A percentile compares a stretch with the other conserved stretches of the same genome.
Conservation (phyloP, 2,329 filamentous ascomycete genomes). For the Fusarium palustre region DNA sequence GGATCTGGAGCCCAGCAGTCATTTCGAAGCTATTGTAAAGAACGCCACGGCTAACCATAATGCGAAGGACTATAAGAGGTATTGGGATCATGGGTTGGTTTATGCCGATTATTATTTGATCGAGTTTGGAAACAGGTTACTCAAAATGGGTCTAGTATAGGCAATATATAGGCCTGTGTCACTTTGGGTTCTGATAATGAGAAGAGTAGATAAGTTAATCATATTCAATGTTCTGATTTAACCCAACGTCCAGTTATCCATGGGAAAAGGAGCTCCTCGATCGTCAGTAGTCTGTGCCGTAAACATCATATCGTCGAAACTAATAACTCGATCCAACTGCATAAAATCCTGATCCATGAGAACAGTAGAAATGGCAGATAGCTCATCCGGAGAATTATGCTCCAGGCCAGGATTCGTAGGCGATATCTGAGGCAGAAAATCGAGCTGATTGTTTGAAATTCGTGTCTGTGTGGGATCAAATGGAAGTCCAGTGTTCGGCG, state of each 20-base stretch:
- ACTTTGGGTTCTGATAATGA: accelerated
- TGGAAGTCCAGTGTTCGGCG: not conserved
- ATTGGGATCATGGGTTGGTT: conserved; percentile 57
- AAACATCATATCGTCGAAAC: conserved; percentile 54
- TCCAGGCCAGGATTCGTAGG: conserved; percentile 8
- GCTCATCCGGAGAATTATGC: conserved; percentile 39
- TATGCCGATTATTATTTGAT: conserved; percentile 64
- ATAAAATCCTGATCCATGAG: conserved; percentile 51
- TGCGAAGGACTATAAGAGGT: conserved; percentile 47
- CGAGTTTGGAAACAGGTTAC: conserved; percentile 40
- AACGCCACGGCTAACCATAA: conserved; percentile 54
- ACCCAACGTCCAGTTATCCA: conserved; percentile 21
- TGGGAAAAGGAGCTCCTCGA: conserved; percentile 5
- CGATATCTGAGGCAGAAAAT: conserved; percentile 23
- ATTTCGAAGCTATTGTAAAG: conserved; percentile 50
- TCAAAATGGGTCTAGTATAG: conserved; percentile 31
- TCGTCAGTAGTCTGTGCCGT: conserved; percentile 36
- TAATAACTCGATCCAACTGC: conserved; percentile 51
- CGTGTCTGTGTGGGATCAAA: not conserved
- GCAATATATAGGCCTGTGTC: not conserved
- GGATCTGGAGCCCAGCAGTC: not conserved
- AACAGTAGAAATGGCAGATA: conserved; percentile 49
- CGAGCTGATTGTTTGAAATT: not conserved
- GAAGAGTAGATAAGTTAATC: not conserved
- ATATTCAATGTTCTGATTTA: not conserved